phyloP scores from a whole-genome alignment of 2,329 filamentous ascomycete genomes.

The Pseudogymnoascus sp. region DNA sequence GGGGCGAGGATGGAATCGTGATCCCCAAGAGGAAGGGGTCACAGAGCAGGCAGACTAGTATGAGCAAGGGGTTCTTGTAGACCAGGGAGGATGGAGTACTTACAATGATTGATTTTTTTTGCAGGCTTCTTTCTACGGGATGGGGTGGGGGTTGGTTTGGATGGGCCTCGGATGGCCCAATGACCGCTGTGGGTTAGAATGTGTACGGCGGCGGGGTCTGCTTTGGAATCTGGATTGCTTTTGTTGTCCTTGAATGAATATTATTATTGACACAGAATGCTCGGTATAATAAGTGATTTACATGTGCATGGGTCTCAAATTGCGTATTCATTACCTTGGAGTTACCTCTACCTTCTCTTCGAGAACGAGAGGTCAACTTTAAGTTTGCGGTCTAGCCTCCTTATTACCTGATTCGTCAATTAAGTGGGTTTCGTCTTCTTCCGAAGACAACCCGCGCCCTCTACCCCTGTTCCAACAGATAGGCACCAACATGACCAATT shows the following conservation, averaged over 20 bases:
- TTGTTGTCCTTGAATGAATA: not conserved
- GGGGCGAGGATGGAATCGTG: conserved; percentile 33
- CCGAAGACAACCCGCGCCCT: not conserved
- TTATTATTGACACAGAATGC: not conserved
- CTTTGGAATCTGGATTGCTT: conserved; percentile 1
- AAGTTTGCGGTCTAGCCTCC: not conserved
- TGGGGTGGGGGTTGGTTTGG: not conserved
- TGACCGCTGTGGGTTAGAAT: not conserved
- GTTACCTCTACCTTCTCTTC: not conserved
- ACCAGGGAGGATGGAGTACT: not conserved
- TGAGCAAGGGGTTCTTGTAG: conserved; percentile 71
- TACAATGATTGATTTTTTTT: conserved; percentile 3
- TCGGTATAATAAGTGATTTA: not conserved
- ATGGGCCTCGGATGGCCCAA: not conserved
- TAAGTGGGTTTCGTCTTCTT: not conserved
- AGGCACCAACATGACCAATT: not conserved
- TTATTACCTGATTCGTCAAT: not conserved
- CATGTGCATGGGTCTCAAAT: not conserved
- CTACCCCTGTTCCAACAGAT: not conserved
- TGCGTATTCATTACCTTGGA: not conserved
- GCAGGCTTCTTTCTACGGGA: not conserved
- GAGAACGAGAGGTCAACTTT: not conserved
- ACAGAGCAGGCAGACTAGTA: conserved; percentile 53
- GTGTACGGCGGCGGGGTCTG: not conserved
- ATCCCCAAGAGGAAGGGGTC: conserved; percentile 59